Base-by-base conservation (phyloP, 192 early-diverging fungal genomes). In the Ramicandelaber brevisporus region DNA sequence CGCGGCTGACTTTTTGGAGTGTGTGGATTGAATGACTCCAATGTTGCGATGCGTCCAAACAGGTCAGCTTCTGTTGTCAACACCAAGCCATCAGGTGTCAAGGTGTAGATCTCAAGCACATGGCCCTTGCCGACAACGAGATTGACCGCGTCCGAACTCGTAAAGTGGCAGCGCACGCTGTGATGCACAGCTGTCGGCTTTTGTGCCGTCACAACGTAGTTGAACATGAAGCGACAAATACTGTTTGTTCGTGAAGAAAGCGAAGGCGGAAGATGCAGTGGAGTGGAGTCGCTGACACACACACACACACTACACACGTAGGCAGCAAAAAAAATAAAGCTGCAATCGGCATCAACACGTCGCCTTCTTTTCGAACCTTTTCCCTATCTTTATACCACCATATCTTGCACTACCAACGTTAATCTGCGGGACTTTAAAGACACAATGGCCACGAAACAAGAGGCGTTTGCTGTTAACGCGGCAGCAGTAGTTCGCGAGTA, bases 401-500 rank as follows among this genome's bases (percentile, higher is more conserved):
- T n/a, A n/a, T n/a, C n/a, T n/a, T n/a, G n/a, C n/a, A n/a, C n/a
- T n/a, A n/a, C n/a, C n/a, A n/a, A n/a, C n/a, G n/a, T n/a, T n/a
- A n/a, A n/a, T n/a, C n/a, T n/a, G n/a, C n/a, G n/a, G n/a, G n/a
- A n/a, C n/a, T n/a, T n/a, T n/a, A n/a, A n/a, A n/a, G n/a, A n/a
- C n/a, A n/a, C n/a, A n/a, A n/a, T n/a, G n/a, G n/a, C n/a, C 21
- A 37, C 36, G 31, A 44, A 48, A 17, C 43, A 48, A 27, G 76
- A 90, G 45, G 76, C 73, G 14, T 71, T 70, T 40, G 60, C 66
- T 32, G 51, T 84, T 33, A 75, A 90, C 53, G 66, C 63, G 13
- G 65, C 74, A n/a, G 85, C 85, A 15, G 78, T 75, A 21, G 85
- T 80, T 19, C 60, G 80, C 41, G 73, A 90, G 56, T 90, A 79